Percentiles rank a stretch among this genome's conserved stretches.
Conservation (phyloP, 1,139 yeast species). For the Yamadazyma sp. region DNA sequence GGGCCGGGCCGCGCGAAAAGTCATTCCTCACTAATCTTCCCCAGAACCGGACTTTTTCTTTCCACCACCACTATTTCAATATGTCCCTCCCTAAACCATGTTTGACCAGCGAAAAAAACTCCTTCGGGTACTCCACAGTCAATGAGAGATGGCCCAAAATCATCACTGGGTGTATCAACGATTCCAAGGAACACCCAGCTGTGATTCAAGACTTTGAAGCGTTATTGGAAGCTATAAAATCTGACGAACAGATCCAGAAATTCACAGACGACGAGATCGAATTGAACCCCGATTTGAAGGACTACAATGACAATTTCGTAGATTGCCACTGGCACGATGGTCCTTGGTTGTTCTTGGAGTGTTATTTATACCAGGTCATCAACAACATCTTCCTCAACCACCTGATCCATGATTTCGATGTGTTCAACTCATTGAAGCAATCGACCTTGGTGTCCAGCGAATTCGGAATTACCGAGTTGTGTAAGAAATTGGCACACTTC, state of each 20-base stretch:
- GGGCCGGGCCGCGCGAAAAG: too few species aligned
- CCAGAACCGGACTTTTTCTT: too few species aligned
- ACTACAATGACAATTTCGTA: conserved; percentile 46
- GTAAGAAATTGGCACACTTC: conserved; percentile 60
- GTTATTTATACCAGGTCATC: conserved; percentile 74
- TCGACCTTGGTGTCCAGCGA: conserved; percentile 74
- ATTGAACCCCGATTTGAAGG: conserved; percentile 43
- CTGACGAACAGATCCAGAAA: conserved; percentile 38
- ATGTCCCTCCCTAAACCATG: conserved; percentile 43
- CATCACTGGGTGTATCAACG: conserved; percentile 65
- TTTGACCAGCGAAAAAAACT: conserved; percentile 64
- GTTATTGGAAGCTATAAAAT: conserved; percentile 36
- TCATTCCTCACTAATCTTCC: too few species aligned
- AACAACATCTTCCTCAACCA: conserved; percentile 39
- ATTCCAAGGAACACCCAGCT: conserved; percentile 30
- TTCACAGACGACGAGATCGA: conserved; percentile 44
- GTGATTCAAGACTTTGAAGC: conserved; percentile 27
- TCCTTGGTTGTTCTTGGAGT: conserved; percentile 90
- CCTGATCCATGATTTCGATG: conserved; percentile 51
- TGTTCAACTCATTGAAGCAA: conserved; percentile 69
- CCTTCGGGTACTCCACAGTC: conserved; percentile 83
- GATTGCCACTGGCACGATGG: conserved; percentile 72
- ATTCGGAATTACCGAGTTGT: conserved; percentile 79
- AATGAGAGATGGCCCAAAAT: conserved; percentile 87
- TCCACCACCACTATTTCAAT: background rate